phyloP scores from a whole-genome alignment of 2,329 filamentous ascomycete genomes.

The Paracoccidioides lutzii region DNA sequence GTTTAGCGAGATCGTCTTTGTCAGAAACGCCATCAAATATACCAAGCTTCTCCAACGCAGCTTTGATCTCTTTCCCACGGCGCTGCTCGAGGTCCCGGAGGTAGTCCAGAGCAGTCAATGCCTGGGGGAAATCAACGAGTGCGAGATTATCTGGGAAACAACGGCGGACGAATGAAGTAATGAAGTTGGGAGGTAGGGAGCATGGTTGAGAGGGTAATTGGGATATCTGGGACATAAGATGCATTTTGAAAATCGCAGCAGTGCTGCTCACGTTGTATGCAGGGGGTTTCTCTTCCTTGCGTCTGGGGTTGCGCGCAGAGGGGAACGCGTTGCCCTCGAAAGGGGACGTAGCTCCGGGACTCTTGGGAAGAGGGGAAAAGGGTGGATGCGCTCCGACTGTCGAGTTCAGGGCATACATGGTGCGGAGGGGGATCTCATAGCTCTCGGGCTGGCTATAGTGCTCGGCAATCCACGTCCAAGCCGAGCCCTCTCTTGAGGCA shows the following conservation, averaged over 20 bases:
- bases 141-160: conserved; percentile 45
- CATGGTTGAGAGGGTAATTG: conserved; percentile 47
- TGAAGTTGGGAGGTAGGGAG: conserved; percentile 49
- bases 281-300: conserved; percentile 13
- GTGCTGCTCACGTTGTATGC: conserved; percentile 18
- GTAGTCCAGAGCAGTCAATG: conserved; percentile 53
- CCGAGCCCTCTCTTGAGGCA: conserved; percentile 23
- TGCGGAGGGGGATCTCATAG: conserved; percentile 54
- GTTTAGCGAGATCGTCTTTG: conserved; percentile 36
- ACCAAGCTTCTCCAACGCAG: conserved; percentile 42
- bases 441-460: conserved; percentile 49
- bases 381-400: conserved; percentile 34
- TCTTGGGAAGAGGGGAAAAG: conserved; percentile 9
- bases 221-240: conserved; percentile 40
- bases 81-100: conserved; percentile 50
- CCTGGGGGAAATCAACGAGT: conserved; percentile 52
- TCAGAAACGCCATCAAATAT: conserved; percentile 39
- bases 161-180: conserved; percentile 47
- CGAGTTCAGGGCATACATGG: conserved; percentile 55
- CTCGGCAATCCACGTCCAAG: conserved; percentile 43
- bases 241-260: conserved; percentile 31
- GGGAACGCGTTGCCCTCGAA: conserved; percentile 22
- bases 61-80: conserved; percentile 44
- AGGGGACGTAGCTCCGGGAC: conserved; percentile 21
- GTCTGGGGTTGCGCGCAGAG: conserved; percentile 15